A percentile compares a stretch with the other conserved stretches of the same genome.
phyloP scores from a whole-genome alignment of 2,329 filamentous ascomycete genomes.

The Aspergillus pseudotamarii region DNA sequence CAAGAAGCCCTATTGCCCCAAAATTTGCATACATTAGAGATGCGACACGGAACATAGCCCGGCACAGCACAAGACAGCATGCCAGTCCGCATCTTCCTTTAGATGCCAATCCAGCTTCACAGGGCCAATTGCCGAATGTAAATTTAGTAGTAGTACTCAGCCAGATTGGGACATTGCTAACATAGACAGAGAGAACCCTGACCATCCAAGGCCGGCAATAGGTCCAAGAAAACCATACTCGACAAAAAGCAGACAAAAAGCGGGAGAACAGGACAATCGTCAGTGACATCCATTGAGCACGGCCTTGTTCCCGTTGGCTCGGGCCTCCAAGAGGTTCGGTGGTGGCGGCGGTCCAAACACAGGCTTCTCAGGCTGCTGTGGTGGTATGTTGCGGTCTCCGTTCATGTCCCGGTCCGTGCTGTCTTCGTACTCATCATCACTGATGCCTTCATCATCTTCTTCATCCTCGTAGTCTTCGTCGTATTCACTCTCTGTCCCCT shows the following conservation, averaged over 20 bases:
- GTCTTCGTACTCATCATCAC: slow-evolving; percentile 58
- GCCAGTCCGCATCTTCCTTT: slow-evolving; percentile 6
- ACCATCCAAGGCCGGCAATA: slow-evolving; percentile 4
- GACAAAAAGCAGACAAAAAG: neutral
- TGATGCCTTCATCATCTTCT: slow-evolving; percentile 64
- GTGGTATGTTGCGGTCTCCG: slow-evolving; percentile 28
- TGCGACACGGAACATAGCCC: slow-evolving; percentile 8
- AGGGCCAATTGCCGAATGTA: slow-evolving; percentile 10
- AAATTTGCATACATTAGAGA: slow-evolving; percentile 14
- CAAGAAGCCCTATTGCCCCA: slow-evolving; percentile 5
- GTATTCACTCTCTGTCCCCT: slow-evolving; percentile 49
- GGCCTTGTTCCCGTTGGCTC: slow-evolving; percentile 47
- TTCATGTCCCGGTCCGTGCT: slow-evolving; percentile 30
- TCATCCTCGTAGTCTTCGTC: slow-evolving; percentile 67
- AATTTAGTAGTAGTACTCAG: slow-evolving; percentile 6
- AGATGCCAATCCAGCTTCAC: slow-evolving; percentile 3
- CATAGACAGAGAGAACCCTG: slow-evolving; percentile 1
- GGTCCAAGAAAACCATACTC: slow-evolving; percentile 9
- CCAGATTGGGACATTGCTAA: slow-evolving; percentile 7
- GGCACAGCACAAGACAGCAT: slow-evolving; percentile 8
- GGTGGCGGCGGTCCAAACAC: slow-evolving; percentile 55
- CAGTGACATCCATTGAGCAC: slow-evolving; percentile 48
- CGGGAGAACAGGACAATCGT: slow-evolving; percentile 2
- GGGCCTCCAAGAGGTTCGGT: slow-evolving; percentile 51
- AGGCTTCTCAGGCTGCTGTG: slow-evolving; percentile 42